These are phyloP conservation scores for Secale cereale DNA, from an alignment of 176 grass and related monocot genomes.

Conservation along the genomic window DNA sequence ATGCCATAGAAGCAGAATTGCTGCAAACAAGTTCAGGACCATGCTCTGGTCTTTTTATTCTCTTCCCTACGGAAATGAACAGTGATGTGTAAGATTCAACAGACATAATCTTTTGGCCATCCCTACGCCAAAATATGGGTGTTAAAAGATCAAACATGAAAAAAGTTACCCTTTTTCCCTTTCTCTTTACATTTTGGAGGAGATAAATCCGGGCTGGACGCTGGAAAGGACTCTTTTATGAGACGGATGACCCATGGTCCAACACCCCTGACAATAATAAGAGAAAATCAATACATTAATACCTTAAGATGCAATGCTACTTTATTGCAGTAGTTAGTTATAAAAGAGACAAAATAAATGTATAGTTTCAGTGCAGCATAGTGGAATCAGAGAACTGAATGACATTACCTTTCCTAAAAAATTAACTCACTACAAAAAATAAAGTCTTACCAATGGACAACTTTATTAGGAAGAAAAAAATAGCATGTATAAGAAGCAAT, in stretches of 20 bases:
- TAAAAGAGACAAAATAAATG: background rate
- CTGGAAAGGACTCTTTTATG: conserved; percentile 68
- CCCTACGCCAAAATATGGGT: background rate
- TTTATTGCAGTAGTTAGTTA: background rate
- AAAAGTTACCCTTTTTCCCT: conserved; percentile 16
- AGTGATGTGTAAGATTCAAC: background rate
- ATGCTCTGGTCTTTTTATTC: conserved; percentile 38
- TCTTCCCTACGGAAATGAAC: conserved; percentile 52
- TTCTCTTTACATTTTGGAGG: conserved; percentile 33
- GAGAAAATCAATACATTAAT: background rate
- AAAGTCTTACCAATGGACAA: background rate
- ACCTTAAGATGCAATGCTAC: background rate
- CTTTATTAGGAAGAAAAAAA: background rate
- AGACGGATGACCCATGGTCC: conserved; percentile 74
- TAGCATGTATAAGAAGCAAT: background rate
- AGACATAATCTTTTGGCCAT: background rate
- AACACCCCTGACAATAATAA: conserved; percentile 54
- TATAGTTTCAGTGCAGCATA: background rate
- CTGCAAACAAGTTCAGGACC: conserved; percentile 1
- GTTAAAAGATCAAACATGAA: background rate
- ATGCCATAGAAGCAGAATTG: conserved; percentile 8
- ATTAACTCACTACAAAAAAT: background rate
- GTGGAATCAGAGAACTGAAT: background rate
- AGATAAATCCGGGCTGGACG: conserved; percentile 30
- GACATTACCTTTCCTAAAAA: background rate